Percentiles rank a stretch among this genome's conserved stretches.
Evolutionary conservation across 768 basidiomycete species (phyloP).

Genomic region (Podaxis sp.): DNA sequence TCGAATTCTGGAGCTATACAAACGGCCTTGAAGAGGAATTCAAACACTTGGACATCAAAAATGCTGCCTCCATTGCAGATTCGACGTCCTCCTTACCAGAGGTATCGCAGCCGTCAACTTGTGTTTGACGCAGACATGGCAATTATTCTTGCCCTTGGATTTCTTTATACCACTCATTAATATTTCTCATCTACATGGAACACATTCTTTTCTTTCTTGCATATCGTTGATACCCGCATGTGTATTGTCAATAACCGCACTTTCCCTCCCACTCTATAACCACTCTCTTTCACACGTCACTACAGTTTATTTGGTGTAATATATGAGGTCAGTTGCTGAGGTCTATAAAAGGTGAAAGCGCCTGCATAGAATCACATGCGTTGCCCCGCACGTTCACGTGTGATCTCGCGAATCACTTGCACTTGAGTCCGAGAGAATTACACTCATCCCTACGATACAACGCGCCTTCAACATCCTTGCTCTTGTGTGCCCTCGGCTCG

Average conservation of each 20-base stretch:
- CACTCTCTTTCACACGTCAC: too few species aligned
- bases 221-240: neutral
- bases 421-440: neutral
- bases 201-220: neutral
- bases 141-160: neutral
- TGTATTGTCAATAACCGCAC: neutral
- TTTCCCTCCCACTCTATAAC: neutral
- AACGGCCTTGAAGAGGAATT: constrained; percentile 21
- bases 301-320: too few species aligned
- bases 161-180: neutral
- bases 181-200: neutral
- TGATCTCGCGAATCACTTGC: neutral
- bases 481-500: neutral
- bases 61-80: neutral
- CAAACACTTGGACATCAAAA: neutral
- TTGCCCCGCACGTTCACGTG: neutral
- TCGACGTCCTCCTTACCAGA: neutral
- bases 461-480: neutral
- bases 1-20: constrained; percentile 73
- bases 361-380: constrained; percentile 6
- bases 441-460: neutral
- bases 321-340: neutral
- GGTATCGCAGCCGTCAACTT: neutral
- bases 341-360: neutral
- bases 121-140: neutral